These are phyloP conservation scores for Candida insectorum DNA, from an alignment of 805 yeast species.

Conservation along the genomic window DNA sequence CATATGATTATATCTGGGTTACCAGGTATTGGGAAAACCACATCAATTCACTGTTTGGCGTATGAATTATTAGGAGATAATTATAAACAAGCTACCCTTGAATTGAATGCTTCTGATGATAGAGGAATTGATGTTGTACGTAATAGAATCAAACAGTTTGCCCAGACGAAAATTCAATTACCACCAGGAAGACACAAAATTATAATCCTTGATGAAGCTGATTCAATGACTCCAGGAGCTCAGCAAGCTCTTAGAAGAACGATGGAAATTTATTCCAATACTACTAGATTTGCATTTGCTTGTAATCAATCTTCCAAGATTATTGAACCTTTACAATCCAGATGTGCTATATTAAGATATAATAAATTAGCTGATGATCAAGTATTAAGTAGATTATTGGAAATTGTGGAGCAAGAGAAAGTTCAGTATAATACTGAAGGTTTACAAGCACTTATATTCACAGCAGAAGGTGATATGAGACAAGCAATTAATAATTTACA, in stretches of 20 bases:
- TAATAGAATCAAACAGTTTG: constrained; percentile 90
- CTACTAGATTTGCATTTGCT: constrained; percentile 98
- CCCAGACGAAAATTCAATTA: constrained; percentile 84
- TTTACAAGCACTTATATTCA: constrained; percentile 83
- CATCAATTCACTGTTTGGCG: constrained; percentile 88
- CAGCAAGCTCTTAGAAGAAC: constrained; percentile 93
- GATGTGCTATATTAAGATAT: constrained; percentile 92
- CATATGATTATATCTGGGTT: constrained; percentile 93
- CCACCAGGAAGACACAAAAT: constrained; percentile 92
- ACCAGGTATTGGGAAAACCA: constrained; percentile 98
- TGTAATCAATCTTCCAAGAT: constrained; percentile 93
- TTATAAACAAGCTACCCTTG: constrained; percentile 80
- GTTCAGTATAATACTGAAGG: constrained; percentile 87
- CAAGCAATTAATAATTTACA: constrained; percentile 95
- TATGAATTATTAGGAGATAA: constrained; percentile 72
- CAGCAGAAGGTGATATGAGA: constrained; percentile 99
- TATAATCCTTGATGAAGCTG: constrained; percentile 92
- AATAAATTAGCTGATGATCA: constrained; percentile 80
- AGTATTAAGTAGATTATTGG: constrained; percentile 70
- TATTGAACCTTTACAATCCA: constrained; percentile 92
- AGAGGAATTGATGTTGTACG: constrained; percentile 97
- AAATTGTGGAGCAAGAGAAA: constrained; percentile 64
- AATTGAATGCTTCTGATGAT: constrained; percentile 94
- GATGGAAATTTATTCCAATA: constrained; percentile 62
- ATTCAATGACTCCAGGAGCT: constrained; percentile 95